Evolutionary conservation across 108 stramenopile genomes (phyloP).

Genomic region (Nitzschia palea): DNA sequence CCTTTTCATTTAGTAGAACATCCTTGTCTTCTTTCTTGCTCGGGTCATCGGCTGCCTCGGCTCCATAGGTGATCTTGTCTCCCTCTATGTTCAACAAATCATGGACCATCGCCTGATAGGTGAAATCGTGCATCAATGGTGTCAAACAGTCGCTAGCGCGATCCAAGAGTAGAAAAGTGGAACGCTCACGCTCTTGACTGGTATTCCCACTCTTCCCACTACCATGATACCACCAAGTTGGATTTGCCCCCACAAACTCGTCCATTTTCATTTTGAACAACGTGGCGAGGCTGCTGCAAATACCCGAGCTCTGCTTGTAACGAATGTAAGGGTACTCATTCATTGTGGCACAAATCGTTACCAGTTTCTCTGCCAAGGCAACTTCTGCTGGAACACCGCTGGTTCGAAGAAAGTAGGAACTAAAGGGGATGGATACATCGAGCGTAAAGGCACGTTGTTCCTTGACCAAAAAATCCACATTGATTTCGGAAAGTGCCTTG

Average conservation of each 20-base stretch:
- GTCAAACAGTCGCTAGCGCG: conserved; percentile 90
- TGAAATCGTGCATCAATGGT: conserved; percentile 97
- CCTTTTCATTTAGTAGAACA: conserved; percentile 91
- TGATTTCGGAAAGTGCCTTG: conserved; percentile 87
- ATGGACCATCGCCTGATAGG: conserved; percentile 96
- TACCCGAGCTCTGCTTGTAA: conserved; percentile 57
- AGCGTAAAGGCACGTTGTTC: conserved; percentile 89
- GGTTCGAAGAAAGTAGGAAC: conserved; percentile 34
- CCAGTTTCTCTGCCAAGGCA: conserved; percentile 77
- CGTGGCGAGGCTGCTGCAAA: conserved; percentile 72
- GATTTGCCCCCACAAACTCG: conserved; percentile 72
- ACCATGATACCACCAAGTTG: conserved; percentile 90
- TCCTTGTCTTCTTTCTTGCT: conserved; percentile 62
- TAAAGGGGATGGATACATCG: conserved; percentile 70
- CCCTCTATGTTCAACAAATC: conserved; percentile 88
- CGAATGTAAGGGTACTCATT: conserved; percentile 98
- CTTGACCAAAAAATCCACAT: conserved; percentile 91
- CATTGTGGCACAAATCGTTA: conserved; percentile 94
- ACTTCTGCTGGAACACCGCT: conserved; percentile 36
- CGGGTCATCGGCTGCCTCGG: conserved; percentile 49
- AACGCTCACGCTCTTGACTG: conserved; percentile 61
- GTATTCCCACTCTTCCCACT: conserved; percentile 59
- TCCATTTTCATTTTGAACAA: conserved; percentile 87
- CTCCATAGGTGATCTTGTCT: conserved; percentile 79
- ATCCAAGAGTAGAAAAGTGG: conserved; percentile 91